Conservation (phyloP, 2,329 filamentous ascomycete genomes). For the Laburnicola sp. region DNA sequence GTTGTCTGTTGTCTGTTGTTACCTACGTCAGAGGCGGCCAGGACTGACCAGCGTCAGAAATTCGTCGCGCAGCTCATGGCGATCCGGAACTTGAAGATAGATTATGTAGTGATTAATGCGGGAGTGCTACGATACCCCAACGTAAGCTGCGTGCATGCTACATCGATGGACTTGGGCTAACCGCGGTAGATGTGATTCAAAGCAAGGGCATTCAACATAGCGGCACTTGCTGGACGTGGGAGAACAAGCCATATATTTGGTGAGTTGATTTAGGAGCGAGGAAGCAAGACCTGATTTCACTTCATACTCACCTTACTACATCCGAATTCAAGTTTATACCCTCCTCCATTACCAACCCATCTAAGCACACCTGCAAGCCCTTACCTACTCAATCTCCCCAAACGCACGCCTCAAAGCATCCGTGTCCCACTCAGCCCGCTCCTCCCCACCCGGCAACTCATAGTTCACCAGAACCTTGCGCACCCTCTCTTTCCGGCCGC, state of each 20-base stretch:
- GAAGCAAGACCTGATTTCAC: background rate
- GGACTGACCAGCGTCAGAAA: conserved; percentile 39
- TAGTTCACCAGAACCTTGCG: no score
- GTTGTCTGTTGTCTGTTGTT: no score
- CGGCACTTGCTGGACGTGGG: conserved; percentile 61
- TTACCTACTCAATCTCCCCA: no score
- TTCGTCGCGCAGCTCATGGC: conserved; percentile 48
- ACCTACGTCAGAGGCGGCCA: background rate
- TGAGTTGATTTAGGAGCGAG: conserved; percentile 12
- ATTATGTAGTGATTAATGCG: conserved; percentile 61
- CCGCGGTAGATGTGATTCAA: conserved; percentile 51
- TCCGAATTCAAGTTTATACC: no score
- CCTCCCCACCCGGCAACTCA: no score
- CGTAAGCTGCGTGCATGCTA: conserved; percentile 45
- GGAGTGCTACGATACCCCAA: conserved; percentile 61
- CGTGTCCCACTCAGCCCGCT: no score
- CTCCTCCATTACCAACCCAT: no score
- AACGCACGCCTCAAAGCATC: no score
- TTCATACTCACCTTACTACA: background rate
- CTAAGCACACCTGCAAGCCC: no score
- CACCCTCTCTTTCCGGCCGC: background rate
- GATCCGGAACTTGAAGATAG: conserved; percentile 51
- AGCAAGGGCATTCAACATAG: conserved; percentile 54
- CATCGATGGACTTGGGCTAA: conserved; percentile 22
- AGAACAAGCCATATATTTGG: conserved; percentile 50